phyloP scores from a whole-genome alignment of 2,329 filamentous ascomycete species.

The Aspergillus glaucus region DNA sequence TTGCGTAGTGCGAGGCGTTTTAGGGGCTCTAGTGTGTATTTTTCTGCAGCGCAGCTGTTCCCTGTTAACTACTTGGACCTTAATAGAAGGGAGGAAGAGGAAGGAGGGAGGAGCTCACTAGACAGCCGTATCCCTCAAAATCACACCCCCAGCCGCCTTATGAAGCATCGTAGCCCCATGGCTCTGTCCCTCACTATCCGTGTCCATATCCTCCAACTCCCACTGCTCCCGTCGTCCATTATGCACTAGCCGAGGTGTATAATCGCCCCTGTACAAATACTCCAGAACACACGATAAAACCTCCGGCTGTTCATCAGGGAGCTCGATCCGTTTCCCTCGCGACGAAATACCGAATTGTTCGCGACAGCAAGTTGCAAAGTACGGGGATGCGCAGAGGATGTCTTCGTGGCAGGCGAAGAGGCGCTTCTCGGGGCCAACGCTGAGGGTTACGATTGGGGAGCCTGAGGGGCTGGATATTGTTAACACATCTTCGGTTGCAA shows the following conservation, averaged over 20 bases:
- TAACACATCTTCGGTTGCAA: neutral
- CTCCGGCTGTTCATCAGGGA: constrained; percentile 81
- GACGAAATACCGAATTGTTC: constrained; percentile 41
- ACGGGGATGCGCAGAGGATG: constrained; percentile 69
- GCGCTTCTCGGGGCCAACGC: constrained; percentile 72
- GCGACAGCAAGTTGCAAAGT: constrained; percentile 62
- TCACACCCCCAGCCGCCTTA: constrained; percentile 55
- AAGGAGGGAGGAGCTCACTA: constrained; percentile 49
- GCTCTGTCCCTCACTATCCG: constrained; percentile 31
- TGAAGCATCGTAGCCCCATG: constrained; percentile 65
- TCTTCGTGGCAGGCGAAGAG: constrained; percentile 91
- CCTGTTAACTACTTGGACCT: neutral
- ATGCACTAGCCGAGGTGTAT: constrained; percentile 75
- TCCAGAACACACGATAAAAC: constrained; percentile 87
- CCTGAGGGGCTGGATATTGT: constrained; percentile 45
- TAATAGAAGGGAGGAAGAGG: neutral
- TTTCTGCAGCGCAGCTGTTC: constrained; percentile 68
- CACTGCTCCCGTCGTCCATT: constrained; percentile 75
- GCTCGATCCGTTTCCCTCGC: constrained; percentile 64
- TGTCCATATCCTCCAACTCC: constrained; percentile 64
- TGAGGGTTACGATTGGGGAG: constrained; percentile 70
- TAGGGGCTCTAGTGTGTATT: constrained; percentile 75
- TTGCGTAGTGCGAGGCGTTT: constrained; percentile 81
- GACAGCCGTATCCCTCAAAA: constrained; percentile 83
- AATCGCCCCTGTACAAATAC: constrained; percentile 90